phyloP scores from a whole-genome alignment of 2,329 filamentous ascomycete species.

The Didymella keratinophila region DNA sequence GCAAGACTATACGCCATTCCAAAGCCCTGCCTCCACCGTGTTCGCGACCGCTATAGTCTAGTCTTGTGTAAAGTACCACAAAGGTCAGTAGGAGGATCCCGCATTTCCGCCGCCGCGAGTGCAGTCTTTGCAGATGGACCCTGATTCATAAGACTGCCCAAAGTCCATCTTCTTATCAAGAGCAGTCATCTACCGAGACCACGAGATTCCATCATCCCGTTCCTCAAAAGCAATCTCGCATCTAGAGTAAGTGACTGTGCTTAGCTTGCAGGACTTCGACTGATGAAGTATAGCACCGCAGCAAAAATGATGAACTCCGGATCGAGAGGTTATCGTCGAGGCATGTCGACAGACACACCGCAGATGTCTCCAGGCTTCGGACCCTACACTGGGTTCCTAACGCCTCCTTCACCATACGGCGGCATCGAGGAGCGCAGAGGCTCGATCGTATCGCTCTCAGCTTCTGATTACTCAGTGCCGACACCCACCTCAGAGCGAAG shows the following conservation, averaged over 20 bases:
- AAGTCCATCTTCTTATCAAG: constrained; percentile 31
- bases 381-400: constrained; percentile 34
- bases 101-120: constrained; percentile 36
- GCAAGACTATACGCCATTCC: constrained; percentile 43
- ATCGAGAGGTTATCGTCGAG: constrained; percentile 18
- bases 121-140: constrained; percentile 26
- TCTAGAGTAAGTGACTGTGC: neutral
- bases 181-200: constrained; percentile 17
- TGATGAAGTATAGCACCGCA: constrained; percentile 1
- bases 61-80: constrained; percentile 41
- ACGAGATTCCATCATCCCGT: constrained; percentile 11
- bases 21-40: constrained; percentile 45
- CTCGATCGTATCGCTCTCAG: constrained; percentile 39
- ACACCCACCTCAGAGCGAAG: constrained; percentile 40
- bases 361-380: constrained; percentile 30
- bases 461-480: constrained; percentile 38
- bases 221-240: neutral
- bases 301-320: constrained; percentile 24
- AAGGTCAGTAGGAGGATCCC: constrained; percentile 35
- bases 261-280: neutral
- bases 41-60: constrained; percentile 43
- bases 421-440: constrained; percentile 40
- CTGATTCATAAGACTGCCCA: constrained; percentile 44
- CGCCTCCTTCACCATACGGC: constrained; percentile 37
- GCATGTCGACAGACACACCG: constrained; percentile 31